Evolutionary conservation across 2,329 filamentous ascomycete genomes (phyloP).

Genomic region (Ophiocordyceps camponoti-leonardi): DNA sequence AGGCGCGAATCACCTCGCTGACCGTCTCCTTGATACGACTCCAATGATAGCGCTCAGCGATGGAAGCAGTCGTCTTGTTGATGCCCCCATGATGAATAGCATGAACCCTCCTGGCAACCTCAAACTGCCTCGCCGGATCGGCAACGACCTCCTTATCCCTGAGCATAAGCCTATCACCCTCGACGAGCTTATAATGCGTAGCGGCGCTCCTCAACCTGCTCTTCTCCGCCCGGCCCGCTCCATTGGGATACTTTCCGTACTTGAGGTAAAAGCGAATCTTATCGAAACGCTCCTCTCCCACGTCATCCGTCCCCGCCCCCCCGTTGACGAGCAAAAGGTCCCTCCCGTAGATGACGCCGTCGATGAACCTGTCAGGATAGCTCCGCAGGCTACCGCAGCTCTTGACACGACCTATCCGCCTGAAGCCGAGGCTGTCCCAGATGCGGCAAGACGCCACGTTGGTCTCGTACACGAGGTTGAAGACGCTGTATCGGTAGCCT

Average conservation of each 20-base stretch:
- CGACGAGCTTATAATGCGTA: conserved; percentile 79
- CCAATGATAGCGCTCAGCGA: conserved; percentile 93
- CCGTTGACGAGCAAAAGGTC: conserved; percentile 35
- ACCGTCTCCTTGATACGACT: conserved; percentile 96
- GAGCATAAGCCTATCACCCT: conserved; percentile 74
- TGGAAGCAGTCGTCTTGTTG: conserved; percentile 92
- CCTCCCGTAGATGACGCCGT: conserved; percentile 64
- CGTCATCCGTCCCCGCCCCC: conserved; percentile 55
- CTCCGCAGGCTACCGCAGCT: conserved; percentile 53
- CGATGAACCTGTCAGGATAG: conserved; percentile 49
- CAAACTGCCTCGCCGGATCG: conserved; percentile 76
- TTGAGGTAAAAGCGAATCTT: conserved; percentile 97
- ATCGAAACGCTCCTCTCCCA: conserved; percentile 93
- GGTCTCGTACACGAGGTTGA: conserved; percentile 88
- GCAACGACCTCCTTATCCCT: conserved; percentile 96
- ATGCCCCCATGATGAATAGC: conserved; percentile 69
- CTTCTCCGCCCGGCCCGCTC: conserved; percentile 90
- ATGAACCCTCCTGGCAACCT: conserved; percentile 69
- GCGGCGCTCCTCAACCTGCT: conserved; percentile 82
- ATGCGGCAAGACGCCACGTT: conserved; percentile 81
- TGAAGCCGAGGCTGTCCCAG: conserved; percentile 86
- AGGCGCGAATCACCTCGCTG: conserved; percentile 84
- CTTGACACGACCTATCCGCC: conserved; percentile 73
- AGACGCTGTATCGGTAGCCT: conserved; percentile 83
- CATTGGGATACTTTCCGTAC: conserved; percentile 80